Percentiles rank a stretch among this genome's conserved stretches.
Evolutionary conservation across 345 rosid species (phyloP).

Genomic region (Laguncularia racemosa): DNA sequence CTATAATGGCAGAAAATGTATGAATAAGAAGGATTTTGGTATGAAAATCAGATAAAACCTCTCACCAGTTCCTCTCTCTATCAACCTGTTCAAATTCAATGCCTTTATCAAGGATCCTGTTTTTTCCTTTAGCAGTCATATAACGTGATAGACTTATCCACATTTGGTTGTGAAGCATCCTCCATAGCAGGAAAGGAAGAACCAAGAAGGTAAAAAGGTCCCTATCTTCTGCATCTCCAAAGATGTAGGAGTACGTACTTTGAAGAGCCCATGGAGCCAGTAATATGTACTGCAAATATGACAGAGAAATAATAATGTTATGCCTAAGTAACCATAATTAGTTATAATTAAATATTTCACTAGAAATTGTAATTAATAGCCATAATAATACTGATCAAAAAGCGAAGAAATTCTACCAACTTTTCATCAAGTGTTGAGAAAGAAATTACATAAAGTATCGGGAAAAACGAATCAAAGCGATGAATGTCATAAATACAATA

Average conservation of each 20-base stretch:
- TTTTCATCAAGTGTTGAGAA: too few species aligned
- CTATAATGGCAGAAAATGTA: too few species aligned
- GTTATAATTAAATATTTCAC: too few species aligned
- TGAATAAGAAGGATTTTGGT: neutral
- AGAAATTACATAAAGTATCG: too few species aligned
- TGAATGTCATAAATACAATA: too few species aligned
- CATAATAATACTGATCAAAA: too few species aligned
- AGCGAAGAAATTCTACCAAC: too few species aligned
- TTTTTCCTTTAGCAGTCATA: slow-evolving; percentile 48
- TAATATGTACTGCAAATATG: slow-evolving; percentile 31
- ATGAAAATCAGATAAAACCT: neutral
- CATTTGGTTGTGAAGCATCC: slow-evolving; percentile 57
- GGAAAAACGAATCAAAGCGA: too few species aligned
- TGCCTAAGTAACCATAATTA: neutral
- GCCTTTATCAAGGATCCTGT: slow-evolving; percentile 51
- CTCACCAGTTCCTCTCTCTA: slow-evolving; percentile 49
- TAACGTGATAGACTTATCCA: slow-evolving; percentile 66
- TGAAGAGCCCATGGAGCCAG: slow-evolving; percentile 36
- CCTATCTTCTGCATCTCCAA: slow-evolving; percentile 21
- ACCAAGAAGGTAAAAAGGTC: slow-evolving; percentile 27
- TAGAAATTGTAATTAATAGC: too few species aligned
- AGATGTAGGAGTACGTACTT: slow-evolving; percentile 22
- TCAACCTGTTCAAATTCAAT: slow-evolving; percentile 81
- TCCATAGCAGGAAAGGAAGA: slow-evolving; percentile 36
- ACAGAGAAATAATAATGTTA: neutral